Conservation (phyloP, 2,329 filamentous ascomycete genomes). For the Phoma sp. region DNA sequence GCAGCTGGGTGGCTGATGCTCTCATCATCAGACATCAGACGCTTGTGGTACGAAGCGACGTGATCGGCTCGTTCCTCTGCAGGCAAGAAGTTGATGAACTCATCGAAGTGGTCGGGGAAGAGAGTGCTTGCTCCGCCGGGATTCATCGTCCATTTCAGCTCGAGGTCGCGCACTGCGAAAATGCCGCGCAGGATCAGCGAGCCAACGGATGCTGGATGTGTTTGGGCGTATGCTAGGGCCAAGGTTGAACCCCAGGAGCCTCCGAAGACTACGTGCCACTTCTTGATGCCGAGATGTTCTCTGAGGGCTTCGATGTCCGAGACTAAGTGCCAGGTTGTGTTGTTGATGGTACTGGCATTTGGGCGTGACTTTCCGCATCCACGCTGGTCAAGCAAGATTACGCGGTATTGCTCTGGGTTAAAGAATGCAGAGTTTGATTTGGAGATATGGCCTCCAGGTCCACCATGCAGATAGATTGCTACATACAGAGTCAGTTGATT, state of each 20-base stretch:
- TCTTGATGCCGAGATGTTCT: constrained; percentile 49
- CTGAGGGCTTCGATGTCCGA: constrained; percentile 56
- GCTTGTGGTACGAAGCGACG: constrained; percentile 50
- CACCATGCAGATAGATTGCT: constrained; percentile 55
- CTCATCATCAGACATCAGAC: constrained; percentile 45
- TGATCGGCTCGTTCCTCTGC: constrained; percentile 48
- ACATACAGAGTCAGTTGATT: neutral
- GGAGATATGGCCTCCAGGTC: constrained; percentile 49
- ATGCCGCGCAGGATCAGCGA: constrained; percentile 54
- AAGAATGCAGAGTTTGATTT: constrained; percentile 52
- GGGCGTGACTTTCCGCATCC: constrained; percentile 55
- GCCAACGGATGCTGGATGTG: constrained; percentile 48
- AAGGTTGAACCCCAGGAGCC: constrained; percentile 58
- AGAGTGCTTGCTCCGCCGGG: constrained; percentile 39
- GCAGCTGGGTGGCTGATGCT: constrained; percentile 41
- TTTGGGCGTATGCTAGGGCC: constrained; percentile 53
- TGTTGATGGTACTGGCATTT: constrained; percentile 50
- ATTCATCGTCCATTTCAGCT: constrained; percentile 47
- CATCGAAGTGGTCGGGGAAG: constrained; percentile 51
- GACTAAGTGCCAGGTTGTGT: constrained; percentile 55
- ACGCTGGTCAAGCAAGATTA: constrained; percentile 57
- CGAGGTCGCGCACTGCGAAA: constrained; percentile 47
- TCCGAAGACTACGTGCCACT: constrained; percentile 57
- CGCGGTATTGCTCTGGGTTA: constrained; percentile 53
- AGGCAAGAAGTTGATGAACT: constrained; percentile 46